These are phyloP conservation scores for Phytophthora citricola DNA, from an alignment of 352 stramenopile species.

Conservation along the genomic window DNA sequence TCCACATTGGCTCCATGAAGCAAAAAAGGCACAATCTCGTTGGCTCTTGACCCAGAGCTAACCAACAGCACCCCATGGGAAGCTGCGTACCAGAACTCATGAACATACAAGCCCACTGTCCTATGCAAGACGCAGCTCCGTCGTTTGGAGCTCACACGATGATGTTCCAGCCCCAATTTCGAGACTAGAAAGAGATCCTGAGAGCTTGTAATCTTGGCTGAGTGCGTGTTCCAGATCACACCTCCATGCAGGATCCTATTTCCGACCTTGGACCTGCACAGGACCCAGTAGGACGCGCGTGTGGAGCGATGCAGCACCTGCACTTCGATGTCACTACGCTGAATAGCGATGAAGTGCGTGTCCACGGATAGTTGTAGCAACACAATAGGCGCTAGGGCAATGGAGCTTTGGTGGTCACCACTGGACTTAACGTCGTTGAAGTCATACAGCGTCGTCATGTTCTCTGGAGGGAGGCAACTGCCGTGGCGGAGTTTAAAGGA, in stretches of 20 bases:
- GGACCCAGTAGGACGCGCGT: conserved; percentile 64
- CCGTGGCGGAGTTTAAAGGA: conserved; percentile 12
- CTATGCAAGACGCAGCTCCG: conserved; percentile 64
- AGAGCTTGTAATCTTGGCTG: conserved; percentile 44
- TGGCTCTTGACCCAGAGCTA: conserved; percentile 74
- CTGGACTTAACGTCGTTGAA: conserved; percentile 33
- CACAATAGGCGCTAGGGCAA: conserved; percentile 32
- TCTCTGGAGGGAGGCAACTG: not conserved
- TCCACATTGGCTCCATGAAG: conserved; percentile 64
- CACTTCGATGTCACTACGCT: conserved; percentile 87
- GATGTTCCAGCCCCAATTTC: conserved; percentile 78
- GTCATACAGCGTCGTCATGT: conserved; percentile 50
- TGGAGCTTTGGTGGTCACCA: not conserved
- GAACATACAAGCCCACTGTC: conserved; percentile 62
- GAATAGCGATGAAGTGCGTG: conserved; percentile 70
- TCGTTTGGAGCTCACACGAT: conserved; percentile 68
- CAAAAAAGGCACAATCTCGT: conserved; percentile 79
- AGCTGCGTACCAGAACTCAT: conserved; percentile 80
- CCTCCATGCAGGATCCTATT: conserved; percentile 70
- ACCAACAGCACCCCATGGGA: conserved; percentile 70
- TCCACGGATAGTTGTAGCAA: conserved; percentile 69
- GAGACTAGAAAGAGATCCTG: conserved; percentile 84
- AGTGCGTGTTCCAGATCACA: conserved; percentile 75
- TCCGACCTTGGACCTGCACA: conserved; percentile 70
- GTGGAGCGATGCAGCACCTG: conserved; percentile 64